Evolutionary conservation across 2,329 filamentous ascomycete genomes (phyloP), one percentile per base, ranked within the genome.

Genomic region (Microthyrium microscopicum): DNA sequence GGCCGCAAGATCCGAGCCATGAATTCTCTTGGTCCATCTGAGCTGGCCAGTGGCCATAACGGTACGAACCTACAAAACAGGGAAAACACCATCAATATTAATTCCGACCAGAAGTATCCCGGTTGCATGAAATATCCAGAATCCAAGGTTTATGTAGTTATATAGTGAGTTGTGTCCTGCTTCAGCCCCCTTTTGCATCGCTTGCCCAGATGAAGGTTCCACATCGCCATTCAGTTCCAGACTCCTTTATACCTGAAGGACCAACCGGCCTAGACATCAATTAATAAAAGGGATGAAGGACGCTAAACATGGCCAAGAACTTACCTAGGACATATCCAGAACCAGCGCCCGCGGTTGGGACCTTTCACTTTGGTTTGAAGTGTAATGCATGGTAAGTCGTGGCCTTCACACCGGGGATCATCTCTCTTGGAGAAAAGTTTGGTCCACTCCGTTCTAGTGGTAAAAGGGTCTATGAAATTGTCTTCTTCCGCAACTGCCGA

Each of bases 371-470:
- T 94, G 1, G 85, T 93, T 13, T 75, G 68, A 33, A 87, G 60
- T 42, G 67, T 81, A 41, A 84, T 79, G 54, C 89, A 95, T 3
- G 81, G 78, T 45, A 95, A 85, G 34, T 73, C 64, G 48, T 98
- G 89, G 30, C 60, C 57, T 44, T 94, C 84, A 50, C 89, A 98
- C 37, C 68, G 69, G 1, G 89, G 89, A 1, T 71, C 64, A 2
- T 70, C 58, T 36, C 78, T 74, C 51, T 77, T 83, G 12, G 75
- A 70, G 40, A 95, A 75, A 11, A 95, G 63, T 49, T 77, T 84
- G 4, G 73, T 75, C 89, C 89, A 95, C 16, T 77, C 77, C 47
- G 89, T 77, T 50, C 82, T 87, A n/a, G n/a, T n/a, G n/a, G n/a
- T n/a, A n/a, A n/a, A n/a, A n/a, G n/a, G n/a, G n/a, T n/a, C n/a